Conservation (phyloP, 2,329 filamentous ascomycete genomes). For the Calonectria henricotiae region DNA sequence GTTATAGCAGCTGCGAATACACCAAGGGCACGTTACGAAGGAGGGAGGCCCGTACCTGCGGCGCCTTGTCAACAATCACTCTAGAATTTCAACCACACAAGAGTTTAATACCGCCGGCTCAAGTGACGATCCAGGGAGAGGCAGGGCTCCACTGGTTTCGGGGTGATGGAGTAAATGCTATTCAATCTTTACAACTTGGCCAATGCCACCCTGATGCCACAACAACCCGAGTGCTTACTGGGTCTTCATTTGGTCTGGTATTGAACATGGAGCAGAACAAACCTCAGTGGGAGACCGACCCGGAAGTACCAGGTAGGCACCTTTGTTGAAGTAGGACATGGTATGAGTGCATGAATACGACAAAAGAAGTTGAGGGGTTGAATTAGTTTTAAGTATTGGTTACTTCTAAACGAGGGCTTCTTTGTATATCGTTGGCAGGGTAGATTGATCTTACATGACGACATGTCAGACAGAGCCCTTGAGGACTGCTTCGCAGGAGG, state of each 20-base stretch:
- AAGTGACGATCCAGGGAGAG: too few relatives aligned
- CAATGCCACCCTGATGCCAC: too few relatives aligned
- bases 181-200: too few relatives aligned
- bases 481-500: not conserved
- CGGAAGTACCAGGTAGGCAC: constrained; percentile 2
- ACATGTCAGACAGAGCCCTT: constrained; percentile 1
- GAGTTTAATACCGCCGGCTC: too few relatives aligned
- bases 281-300: constrained; percentile 3
- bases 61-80: too few relatives aligned
- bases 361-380: not conserved
- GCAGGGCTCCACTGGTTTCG: too few relatives aligned
- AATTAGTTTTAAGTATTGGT: constrained; percentile 26
- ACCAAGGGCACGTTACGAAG: not conserved
- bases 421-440: constrained; percentile 9
- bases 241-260: constrained; percentile 36
- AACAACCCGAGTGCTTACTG: constrained; percentile 33
- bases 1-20: not conserved
- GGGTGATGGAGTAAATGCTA: too few relatives aligned
- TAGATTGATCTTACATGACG: not conserved
- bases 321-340: constrained; percentile 1
- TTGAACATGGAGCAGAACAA: constrained; percentile 1
- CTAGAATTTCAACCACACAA: too few relatives aligned
- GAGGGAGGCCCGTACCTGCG: too few relatives aligned
- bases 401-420: constrained; percentile 28
- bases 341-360: not conserved